Evolutionary conservation across 768 basidiomycete species (phyloP).

Genomic region (Ramaria sp.): DNA sequence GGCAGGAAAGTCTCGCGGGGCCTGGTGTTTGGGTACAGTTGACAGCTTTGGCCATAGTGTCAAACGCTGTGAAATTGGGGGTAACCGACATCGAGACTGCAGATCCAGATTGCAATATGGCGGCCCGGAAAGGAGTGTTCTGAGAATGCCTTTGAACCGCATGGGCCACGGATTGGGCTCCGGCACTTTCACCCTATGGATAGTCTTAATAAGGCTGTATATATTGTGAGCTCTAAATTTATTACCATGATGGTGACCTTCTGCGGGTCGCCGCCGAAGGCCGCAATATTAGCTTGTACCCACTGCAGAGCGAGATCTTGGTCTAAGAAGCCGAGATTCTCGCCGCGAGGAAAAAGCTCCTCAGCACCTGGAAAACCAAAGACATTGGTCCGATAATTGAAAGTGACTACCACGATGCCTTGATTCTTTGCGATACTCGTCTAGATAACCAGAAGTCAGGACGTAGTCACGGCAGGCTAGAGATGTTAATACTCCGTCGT

Average conservation of each 20-base stretch:
- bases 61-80: constrained; percentile 26
- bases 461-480: background rate
- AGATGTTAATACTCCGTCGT: background rate
- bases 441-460: background rate
- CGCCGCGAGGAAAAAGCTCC: constrained; percentile 10
- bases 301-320: constrained; percentile 35
- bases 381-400: constrained; percentile 44
- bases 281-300: constrained; percentile 24
- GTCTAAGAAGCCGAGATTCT: constrained; percentile 49
- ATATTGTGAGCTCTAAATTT: background rate
- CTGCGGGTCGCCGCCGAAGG: constrained; percentile 27
- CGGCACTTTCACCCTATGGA: constrained; percentile 6
- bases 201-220: background rate
- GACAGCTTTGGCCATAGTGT: constrained; percentile 11
- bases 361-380: constrained; percentile 37
- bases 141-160: constrained; percentile 8
- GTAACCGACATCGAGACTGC: background rate
- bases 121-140: constrained; percentile 35
- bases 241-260: constrained; percentile 26
- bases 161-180: constrained; percentile 2
- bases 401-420: constrained; percentile 3
- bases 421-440: constrained; percentile 3
- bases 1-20: constrained; percentile 15
- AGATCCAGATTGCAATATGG: constrained; percentile 33
- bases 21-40: constrained; percentile 16